phyloP scores from a whole-genome alignment of 2,329 filamentous ascomycete species.

The Pseudopyrenochaeta lycopersici region DNA sequence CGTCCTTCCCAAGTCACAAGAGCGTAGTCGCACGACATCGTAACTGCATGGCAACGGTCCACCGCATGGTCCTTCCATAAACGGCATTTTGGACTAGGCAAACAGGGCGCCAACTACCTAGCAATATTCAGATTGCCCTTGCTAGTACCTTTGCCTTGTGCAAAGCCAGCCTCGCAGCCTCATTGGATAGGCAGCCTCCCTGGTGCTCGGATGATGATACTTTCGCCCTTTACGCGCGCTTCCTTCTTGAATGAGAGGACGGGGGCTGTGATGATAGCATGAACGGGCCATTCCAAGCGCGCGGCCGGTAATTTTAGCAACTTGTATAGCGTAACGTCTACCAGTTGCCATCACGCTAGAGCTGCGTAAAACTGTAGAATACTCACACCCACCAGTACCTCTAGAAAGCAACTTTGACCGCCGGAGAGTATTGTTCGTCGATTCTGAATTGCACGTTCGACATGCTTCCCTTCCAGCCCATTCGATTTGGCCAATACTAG shows the following conservation, averaged over 20 bases:
- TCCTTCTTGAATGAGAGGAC: not conserved
- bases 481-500: not conserved
- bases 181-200: not conserved
- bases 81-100: constrained; percentile 5
- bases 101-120: constrained; percentile 13
- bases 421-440: not conserved
- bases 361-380: not conserved
- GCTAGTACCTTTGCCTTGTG: too few relatives aligned
- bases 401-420: not conserved
- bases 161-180: constrained; percentile 10
- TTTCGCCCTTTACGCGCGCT: constrained; percentile 3
- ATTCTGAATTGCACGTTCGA: not conserved
- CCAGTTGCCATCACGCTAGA: not conserved
- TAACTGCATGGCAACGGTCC: constrained; percentile 1
- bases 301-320: not conserved
- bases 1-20: constrained; percentile 16
- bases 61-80: constrained; percentile 2
- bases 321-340: not conserved
- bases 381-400: not conserved
- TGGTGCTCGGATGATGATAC: not conserved
- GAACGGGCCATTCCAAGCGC: not conserved
- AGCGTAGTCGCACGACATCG: not conserved
- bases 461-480: not conserved
- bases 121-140: not conserved
- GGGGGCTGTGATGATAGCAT: not conserved